Evolutionary conservation across 768 basidiomycete species (phyloP).

Genomic region (Lentinula lateritia): DNA sequence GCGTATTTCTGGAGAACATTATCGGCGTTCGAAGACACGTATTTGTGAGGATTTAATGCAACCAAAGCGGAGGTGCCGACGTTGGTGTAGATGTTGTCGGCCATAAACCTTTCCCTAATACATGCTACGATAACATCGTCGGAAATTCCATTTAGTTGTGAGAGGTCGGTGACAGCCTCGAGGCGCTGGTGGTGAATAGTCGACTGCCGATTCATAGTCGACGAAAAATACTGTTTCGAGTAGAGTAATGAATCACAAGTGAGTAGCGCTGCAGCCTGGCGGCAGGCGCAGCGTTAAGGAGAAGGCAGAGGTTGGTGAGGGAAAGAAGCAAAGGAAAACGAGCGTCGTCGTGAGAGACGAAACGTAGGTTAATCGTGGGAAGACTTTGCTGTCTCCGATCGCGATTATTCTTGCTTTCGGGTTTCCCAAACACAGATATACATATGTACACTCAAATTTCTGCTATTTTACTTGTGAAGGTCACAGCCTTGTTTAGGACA

Average conservation of each 20-base stretch:
- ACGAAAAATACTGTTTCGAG: neutral
- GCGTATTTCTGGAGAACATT: slow-evolving; percentile 82
- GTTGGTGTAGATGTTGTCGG: slow-evolving; percentile 75
- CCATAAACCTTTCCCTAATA: slow-evolving; percentile 82
- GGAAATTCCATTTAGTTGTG: slow-evolving; percentile 57
- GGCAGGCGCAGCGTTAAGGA: slow-evolving; percentile 6
- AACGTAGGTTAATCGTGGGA: neutral
- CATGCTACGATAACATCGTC: slow-evolving; percentile 85
- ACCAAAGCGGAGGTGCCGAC: slow-evolving; percentile 71
- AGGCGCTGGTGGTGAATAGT: slow-evolving; percentile 55
- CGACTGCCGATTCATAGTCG: slow-evolving; percentile 22
- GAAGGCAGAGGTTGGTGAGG: neutral
- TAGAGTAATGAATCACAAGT: neutral
- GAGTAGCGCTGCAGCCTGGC: slow-evolving; percentile 1
- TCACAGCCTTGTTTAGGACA: no score
- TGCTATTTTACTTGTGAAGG: no score
- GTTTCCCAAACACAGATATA: neutral
- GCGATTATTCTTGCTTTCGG: neutral
- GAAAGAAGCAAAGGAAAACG: neutral
- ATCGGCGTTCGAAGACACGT: slow-evolving; percentile 79
- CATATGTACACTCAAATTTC: no score
- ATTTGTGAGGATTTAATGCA: slow-evolving; percentile 92
- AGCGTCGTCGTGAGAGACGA: neutral
- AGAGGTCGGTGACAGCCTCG: slow-evolving; percentile 68
- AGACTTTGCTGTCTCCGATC: neutral